Evolutionary conservation across 495 filamentous ascomycete species (phyloP).

Genomic region (Cetradonia linearis): DNA sequence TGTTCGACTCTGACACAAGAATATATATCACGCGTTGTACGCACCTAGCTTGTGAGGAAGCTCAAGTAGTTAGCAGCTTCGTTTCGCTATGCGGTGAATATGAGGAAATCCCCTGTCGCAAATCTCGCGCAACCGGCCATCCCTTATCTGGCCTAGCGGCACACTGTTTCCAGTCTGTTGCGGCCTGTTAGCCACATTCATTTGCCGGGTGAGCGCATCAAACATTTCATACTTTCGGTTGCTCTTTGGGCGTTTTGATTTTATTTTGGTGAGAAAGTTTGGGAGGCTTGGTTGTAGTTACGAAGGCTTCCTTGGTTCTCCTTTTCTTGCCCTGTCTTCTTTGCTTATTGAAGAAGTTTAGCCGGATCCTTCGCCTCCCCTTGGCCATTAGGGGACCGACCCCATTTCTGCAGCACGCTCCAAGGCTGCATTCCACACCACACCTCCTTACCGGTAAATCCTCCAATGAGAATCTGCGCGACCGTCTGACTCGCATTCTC

Average conservation of each 20-base stretch:
- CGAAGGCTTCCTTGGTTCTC: not conserved
- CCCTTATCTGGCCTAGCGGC: not conserved
- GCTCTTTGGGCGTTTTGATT: not conserved
- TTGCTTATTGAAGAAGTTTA: constrained; percentile 4
- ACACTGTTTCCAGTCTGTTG: not conserved
- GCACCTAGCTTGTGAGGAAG: too few relatives aligned
- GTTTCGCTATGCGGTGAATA: not conserved
- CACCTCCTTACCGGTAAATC: constrained; percentile 20
- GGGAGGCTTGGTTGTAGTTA: too few relatives aligned
- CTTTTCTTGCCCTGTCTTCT: constrained; percentile 5
- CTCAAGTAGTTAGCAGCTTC: too few relatives aligned
- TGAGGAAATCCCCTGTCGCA: too few relatives aligned
- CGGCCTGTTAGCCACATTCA: constrained; percentile 21
- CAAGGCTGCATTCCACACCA: constrained; percentile 23
- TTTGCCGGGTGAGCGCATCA: constrained; percentile 20
- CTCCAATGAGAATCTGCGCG: constrained; percentile 20
- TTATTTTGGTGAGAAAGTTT: not conserved
- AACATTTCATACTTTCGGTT: not conserved
- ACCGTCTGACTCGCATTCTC: constrained; percentile 24
- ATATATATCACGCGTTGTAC: not conserved
- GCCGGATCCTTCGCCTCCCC: constrained; percentile 2
- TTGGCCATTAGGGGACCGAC: constrained; percentile 5
- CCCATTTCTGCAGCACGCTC: constrained; percentile 9
- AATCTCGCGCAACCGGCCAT: not conserved
- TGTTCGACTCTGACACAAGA: not conserved